Percentiles rank a stretch among this genome's conserved stretches.
These are phyloP conservation scores for Asterochloris sp. DNA, from an alignment of 139 green algal species.

Conservation along the genomic window DNA sequence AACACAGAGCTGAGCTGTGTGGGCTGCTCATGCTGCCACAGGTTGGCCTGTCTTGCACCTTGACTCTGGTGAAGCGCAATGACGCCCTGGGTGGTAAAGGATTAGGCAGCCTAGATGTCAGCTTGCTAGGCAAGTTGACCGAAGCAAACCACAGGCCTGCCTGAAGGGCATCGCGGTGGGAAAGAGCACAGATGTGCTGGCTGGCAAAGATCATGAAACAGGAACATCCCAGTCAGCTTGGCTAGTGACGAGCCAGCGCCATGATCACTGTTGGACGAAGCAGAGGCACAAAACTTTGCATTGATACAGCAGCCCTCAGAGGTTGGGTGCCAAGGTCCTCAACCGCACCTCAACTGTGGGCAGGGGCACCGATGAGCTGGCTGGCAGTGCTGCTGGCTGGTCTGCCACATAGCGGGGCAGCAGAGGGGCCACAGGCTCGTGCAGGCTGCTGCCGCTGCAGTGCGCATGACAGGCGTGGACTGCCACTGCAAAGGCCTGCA, in stretches of 20 bases:
- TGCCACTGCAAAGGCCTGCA: conserved; percentile 64
- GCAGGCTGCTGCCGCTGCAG: conserved; percentile 19
- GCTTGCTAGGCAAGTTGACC: too few species aligned
- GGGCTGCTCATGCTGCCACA: too few species aligned
- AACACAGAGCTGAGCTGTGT: too few species aligned
- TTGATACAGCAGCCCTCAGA: not conserved
- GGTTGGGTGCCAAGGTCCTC: not conserved
- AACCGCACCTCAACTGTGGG: conserved; percentile 10
- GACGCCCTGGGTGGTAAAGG: too few species aligned
- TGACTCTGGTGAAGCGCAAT: too few species aligned
- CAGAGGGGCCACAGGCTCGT: conserved; percentile 25
- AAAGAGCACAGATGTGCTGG: too few species aligned
- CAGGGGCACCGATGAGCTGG: conserved; percentile 47
- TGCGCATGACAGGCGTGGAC: conserved; percentile 31
- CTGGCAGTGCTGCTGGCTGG: conserved; percentile 44
- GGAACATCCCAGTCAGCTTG: not conserved
- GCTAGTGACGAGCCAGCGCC: not conserved
- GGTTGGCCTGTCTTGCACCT: too few species aligned
- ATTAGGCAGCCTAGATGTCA: too few species aligned
- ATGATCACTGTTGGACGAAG: not conserved
- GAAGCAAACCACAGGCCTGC: too few species aligned
- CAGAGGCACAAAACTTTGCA: not conserved
- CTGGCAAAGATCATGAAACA: too few species aligned
- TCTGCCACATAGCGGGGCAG: conserved; percentile 46
- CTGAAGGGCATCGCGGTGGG: too few species aligned